Percentiles rank a stretch among this genome's conserved stretches.
Conservation (phyloP, 148 eudicot genomes). For the Heliamphora exappendiculata region DNA sequence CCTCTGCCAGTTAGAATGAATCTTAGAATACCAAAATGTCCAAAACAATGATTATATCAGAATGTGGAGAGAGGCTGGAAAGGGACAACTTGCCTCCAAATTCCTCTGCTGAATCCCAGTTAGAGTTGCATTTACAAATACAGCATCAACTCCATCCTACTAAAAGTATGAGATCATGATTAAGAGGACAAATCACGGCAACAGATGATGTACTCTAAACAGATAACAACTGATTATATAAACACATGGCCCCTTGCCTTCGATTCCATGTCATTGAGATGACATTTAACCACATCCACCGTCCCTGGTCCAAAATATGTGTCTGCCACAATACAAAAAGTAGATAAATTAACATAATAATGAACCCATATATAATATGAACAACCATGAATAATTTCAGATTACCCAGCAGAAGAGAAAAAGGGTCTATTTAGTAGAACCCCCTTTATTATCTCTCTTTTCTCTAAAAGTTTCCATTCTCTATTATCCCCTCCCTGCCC, state of each 20-base stretch:
- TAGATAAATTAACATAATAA: not conserved
- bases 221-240: constrained; percentile 2
- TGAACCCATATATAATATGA: not conserved
- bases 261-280: constrained; percentile 58
- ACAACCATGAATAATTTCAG: not conserved
- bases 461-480: not conserved
- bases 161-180: constrained; percentile 8
- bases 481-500: not conserved
- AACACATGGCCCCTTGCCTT: constrained; percentile 36
- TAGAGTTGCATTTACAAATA: constrained; percentile 74
- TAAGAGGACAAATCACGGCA: constrained; percentile 5
- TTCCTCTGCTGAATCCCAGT: constrained; percentile 84
- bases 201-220: not conserved
- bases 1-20: constrained; percentile 40
- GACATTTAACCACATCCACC: constrained; percentile 58
- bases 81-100: constrained; percentile 55
- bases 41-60: not conserved
- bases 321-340: constrained; percentile 38
- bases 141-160: constrained; percentile 69
- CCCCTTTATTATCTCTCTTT: no score
- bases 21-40: not conserved
- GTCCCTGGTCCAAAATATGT: constrained; percentile 86
- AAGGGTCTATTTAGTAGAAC: not conserved
- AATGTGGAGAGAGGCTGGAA: not conserved
- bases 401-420: not conserved